Evolutionary conservation across 768 basidiomycete species (phyloP).

Genomic region (Pulveroboletus sp.): DNA sequence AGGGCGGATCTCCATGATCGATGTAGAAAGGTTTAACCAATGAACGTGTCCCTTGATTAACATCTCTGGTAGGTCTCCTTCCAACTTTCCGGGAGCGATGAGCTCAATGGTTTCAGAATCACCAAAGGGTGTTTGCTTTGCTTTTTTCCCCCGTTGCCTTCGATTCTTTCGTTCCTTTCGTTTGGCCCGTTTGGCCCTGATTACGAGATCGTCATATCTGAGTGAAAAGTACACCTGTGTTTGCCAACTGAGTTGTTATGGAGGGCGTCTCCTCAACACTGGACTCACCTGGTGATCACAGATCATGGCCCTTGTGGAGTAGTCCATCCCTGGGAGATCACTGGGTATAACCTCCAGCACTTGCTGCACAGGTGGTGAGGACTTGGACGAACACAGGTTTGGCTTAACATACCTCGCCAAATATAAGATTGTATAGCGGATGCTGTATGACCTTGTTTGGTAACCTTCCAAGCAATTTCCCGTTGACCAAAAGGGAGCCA

Average conservation of each 20-base stretch:
- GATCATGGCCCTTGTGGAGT: constrained; percentile 16
- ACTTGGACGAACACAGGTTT: no score
- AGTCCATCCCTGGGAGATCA: constrained; percentile 27
- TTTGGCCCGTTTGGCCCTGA: constrained; percentile 10
- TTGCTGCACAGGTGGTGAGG: constrained; percentile 14
- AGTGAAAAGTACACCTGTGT: constrained; percentile 25
- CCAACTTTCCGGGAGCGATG: constrained; percentile 17
- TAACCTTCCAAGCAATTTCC: constrained; percentile 23
- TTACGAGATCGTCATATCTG: constrained; percentile 13
- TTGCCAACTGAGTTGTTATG: background rate
- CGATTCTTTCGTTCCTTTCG: background rate
- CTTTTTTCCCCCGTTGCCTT: background rate
- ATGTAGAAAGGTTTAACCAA: constrained; percentile 24
- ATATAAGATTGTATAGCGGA: constrained; percentile 18
- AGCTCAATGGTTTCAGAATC: constrained; percentile 16
- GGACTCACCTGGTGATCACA: constrained; percentile 17
- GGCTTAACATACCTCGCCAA: constrained; percentile 16
- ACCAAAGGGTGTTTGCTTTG: background rate
- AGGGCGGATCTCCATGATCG: constrained; percentile 25
- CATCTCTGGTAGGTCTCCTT: constrained; percentile 18
- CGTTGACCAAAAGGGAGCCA: constrained; percentile 28
- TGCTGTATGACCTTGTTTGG: constrained; percentile 18
- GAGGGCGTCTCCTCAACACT: background rate
- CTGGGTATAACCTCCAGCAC: constrained; percentile 21
- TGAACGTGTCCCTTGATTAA: constrained; percentile 20